Evolutionary conservation across 345 rosid species (phyloP).

Genomic region (Melaleuca quinquenervia): DNA sequence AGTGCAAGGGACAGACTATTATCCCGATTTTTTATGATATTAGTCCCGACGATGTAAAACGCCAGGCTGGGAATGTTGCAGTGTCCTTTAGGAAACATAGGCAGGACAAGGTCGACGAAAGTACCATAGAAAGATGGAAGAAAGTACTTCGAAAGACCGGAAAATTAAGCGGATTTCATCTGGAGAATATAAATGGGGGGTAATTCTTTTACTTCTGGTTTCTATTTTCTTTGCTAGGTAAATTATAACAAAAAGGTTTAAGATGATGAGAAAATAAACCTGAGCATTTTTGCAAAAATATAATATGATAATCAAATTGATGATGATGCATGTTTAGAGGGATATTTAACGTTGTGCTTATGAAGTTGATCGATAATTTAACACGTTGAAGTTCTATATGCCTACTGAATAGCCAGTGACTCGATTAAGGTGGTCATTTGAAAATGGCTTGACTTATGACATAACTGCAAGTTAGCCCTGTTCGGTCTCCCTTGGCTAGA

Average conservation of each 20-base stretch:
- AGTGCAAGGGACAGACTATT: background rate
- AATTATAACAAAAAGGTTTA: background rate
- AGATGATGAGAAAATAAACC: background rate
- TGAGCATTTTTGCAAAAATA: too few species aligned
- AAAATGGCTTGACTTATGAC: background rate
- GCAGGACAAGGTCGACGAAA: too few species aligned
- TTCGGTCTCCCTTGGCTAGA: background rate
- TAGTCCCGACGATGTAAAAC: background rate
- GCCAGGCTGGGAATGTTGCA: background rate
- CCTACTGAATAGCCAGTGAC: background rate
- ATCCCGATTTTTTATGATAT: background rate
- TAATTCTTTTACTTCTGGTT: too few species aligned
- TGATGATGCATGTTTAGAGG: background rate
- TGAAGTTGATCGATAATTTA: background rate
- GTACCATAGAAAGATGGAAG: background rate
- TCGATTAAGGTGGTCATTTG: background rate
- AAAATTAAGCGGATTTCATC: background rate
- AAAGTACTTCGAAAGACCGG: background rate
- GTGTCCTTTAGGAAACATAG: too few species aligned
- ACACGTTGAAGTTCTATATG: background rate
- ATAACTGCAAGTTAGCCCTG: background rate
- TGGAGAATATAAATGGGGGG: background rate
- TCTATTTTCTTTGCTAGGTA: background rate
- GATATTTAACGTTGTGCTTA: too few species aligned
- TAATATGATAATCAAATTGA: too few species aligned